phyloP scores from a whole-genome alignment of 805 yeast species.

The Saccharomycopsis oosterbeekiorum region DNA sequence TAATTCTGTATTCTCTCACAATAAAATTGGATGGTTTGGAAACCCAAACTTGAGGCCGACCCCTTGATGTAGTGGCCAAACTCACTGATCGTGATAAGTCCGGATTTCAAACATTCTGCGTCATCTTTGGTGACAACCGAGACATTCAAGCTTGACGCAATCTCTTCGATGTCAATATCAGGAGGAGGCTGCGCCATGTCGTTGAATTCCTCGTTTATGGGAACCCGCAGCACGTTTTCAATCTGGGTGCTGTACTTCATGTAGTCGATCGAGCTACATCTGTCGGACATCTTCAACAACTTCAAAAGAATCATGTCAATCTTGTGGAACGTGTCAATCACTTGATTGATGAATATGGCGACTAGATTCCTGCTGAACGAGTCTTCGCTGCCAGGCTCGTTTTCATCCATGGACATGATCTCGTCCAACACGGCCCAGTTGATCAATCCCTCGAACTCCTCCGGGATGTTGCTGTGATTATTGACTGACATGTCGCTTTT shows the following conservation, averaged over 20 bases:
- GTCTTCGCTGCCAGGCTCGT: conserved; percentile 43
- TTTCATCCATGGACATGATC: conserved; percentile 91
- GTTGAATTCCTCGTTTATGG: conserved; percentile 11
- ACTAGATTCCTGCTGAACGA: conserved; percentile 76
- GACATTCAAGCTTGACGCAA: conserved; percentile 20
- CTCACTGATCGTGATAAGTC: conserved; percentile 44
- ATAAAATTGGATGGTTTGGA: conserved; percentile 68
- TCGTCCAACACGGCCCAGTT: conserved; percentile 87
- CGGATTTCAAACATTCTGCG: conserved; percentile 23
- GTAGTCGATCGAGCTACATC: conserved; percentile 9
- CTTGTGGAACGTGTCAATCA: conserved; percentile 63
- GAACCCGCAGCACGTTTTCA: conserved; percentile 9
- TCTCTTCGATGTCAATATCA: conserved; percentile 7
- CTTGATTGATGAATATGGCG: conserved; percentile 83
- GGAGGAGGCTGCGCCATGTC: conserved; percentile 18
- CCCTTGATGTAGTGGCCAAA: conserved; percentile 94
- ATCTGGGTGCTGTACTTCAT: conserved; percentile 7
- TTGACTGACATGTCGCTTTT: not conserved
- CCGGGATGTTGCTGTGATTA: conserved; percentile 18
- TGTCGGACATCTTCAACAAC: conserved; percentile 6
- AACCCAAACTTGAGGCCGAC: conserved; percentile 88
- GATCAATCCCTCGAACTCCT: conserved; percentile 50
- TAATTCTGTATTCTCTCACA: conserved; percentile 92
- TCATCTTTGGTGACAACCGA: conserved; percentile 23
- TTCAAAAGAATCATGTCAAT: conserved; percentile 47